Evolutionary conservation across 192 early-diverging fungal genomes (phyloP).

Genomic region (Rhizophagus sp.): DNA sequence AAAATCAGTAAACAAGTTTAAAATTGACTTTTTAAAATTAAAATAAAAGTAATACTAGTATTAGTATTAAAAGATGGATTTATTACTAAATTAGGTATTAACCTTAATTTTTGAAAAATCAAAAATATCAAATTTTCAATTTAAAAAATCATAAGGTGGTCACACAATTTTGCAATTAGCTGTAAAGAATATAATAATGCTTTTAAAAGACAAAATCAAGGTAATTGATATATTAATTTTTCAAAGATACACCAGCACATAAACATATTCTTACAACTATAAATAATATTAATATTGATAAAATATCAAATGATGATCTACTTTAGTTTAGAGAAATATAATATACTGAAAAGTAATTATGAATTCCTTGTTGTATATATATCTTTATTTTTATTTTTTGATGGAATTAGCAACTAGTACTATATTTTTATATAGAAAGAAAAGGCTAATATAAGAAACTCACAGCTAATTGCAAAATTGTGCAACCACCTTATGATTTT

Average conservation of each 20-base stretch:
- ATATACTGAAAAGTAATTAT: slow-evolving; percentile 7
- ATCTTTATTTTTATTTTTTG: background rate
- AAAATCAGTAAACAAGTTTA: too few species aligned
- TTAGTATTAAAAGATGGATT: too few species aligned
- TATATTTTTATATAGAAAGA: background rate
- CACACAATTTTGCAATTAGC: too few species aligned
- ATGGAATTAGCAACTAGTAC: background rate
- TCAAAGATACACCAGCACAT: slow-evolving; percentile 7
- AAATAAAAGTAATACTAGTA: too few species aligned
- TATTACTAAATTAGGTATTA: too few species aligned
- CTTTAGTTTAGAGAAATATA: slow-evolving; percentile 20
- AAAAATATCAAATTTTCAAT: too few species aligned
- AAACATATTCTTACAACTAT: slow-evolving; percentile 2
- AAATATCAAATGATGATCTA: slow-evolving; percentile 19
- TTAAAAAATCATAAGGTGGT: too few species aligned
- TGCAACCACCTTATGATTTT: too few species aligned
- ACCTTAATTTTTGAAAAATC: too few species aligned
- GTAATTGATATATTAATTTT: background rate
- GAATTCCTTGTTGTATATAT: slow-evolving; percentile 3
- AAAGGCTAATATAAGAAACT: slow-evolving; percentile 24
- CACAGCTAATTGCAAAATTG: too few species aligned
- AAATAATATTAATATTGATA: slow-evolving; percentile 4
- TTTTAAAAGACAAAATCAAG: slow-evolving; percentile 13
- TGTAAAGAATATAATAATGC: background rate
- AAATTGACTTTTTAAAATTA: too few species aligned